Percentiles rank a stretch among this genome's conserved stretches.
These are phyloP conservation scores for Trichoderma parareesei DNA, from an alignment of 495 filamentous ascomycete species.

Conservation along the genomic window DNA sequence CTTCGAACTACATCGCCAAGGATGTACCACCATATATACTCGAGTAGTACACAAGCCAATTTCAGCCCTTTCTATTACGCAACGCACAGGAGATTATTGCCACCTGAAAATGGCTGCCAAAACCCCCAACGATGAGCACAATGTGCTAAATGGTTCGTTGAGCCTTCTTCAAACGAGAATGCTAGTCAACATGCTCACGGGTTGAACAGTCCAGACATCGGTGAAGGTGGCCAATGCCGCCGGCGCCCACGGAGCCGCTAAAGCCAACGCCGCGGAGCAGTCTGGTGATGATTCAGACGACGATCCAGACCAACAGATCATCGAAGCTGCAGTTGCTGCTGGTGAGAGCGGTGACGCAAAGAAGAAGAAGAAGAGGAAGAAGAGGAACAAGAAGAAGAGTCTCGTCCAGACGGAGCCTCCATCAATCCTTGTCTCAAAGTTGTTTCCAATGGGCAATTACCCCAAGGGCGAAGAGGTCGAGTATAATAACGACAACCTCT, in stretches of 20 bases:
- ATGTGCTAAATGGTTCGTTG: background rate
- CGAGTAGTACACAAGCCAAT: background rate
- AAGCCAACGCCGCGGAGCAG: conserved; percentile 52
- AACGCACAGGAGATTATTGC: background rate
- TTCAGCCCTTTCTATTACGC: background rate
- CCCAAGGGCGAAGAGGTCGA: conserved; percentile 76
- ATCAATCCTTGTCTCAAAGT: conserved; percentile 60
- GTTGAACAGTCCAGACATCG: background rate
- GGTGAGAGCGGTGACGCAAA: conserved; percentile 45
- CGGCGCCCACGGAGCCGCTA: conserved; percentile 19
- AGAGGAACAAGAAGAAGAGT: conserved; percentile 46
- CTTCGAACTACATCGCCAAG: background rate
- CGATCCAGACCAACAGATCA: conserved; percentile 36
- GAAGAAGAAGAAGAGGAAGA: conserved; percentile 72
- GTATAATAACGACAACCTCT: conserved; percentile 63
- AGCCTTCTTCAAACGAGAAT: background rate
- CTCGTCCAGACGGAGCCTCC: conserved; percentile 65
- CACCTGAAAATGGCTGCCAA: background rate
- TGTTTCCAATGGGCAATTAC: conserved; percentile 67
- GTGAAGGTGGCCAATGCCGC: background rate
- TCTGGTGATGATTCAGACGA: conserved; percentile 63
- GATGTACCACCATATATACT: no score
- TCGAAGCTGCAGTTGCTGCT: conserved; percentile 28
- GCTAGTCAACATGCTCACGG: background rate
- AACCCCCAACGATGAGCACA: background rate